phyloP scores from a whole-genome alignment of 176 grass and related monocot genomes.

The Urochloa ruziziensis region DNA sequence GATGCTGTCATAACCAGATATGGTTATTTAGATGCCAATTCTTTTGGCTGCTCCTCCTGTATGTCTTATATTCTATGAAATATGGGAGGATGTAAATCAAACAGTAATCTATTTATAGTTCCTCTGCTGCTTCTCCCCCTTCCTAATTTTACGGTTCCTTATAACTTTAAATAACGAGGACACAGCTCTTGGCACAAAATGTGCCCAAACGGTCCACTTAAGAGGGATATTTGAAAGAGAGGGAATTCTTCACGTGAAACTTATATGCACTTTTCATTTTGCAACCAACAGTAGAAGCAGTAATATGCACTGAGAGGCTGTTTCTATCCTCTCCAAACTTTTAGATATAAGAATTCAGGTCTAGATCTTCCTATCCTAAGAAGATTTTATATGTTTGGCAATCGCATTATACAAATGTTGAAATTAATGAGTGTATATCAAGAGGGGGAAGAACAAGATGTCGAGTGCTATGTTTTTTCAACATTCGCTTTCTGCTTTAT shows the following conservation, averaged over 20 bases:
- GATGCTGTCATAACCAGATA: not conserved
- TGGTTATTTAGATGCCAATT: slow-evolving; percentile 18
- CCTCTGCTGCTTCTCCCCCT: not conserved
- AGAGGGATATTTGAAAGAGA: not conserved
- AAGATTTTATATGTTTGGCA: too few relatives aligned
- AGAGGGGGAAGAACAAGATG: too few relatives aligned
- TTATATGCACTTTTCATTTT: not conserved
- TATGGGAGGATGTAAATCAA: not conserved
- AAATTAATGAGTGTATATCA: too few relatives aligned
- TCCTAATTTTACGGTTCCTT: not conserved
- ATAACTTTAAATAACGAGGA: not conserved
- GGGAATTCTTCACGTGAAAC: not conserved
- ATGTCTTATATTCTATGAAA: not conserved
- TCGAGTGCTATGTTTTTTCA: too few relatives aligned
- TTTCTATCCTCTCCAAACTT: not conserved
- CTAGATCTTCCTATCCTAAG: too few relatives aligned
- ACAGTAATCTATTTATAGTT: not conserved
- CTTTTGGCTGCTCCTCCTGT: not conserved
- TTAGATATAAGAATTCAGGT: too few relatives aligned
- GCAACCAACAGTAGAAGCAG: not conserved
- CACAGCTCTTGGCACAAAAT: not conserved
- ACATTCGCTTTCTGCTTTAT: too few relatives aligned
- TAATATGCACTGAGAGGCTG: not conserved
- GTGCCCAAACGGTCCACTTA: not conserved
- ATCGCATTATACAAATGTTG: too few relatives aligned